Base-by-base conservation (phyloP, 2,329 filamentous ascomycete species). In the Scedosporium boydii region DNA sequence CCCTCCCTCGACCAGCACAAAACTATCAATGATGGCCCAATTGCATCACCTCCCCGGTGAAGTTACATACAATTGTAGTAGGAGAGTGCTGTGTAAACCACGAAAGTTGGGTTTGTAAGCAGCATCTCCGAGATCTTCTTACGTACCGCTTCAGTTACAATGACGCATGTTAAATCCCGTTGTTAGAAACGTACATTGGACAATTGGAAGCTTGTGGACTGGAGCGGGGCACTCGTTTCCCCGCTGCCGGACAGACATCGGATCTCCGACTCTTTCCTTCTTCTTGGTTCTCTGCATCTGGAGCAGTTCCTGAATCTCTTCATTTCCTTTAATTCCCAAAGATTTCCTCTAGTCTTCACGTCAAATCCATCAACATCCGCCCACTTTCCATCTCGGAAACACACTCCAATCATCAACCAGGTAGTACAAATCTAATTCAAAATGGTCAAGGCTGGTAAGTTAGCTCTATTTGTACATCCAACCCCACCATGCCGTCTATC, bases 361-460 rank as follows among this genome's bases (percentile, higher is more conserved):
- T 48, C 62, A 59, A 62, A 44, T 62, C 41, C 59, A 58, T 65
- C 59, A 41, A 44, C 53, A 48, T 53, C 21, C 9, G 57, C 16
- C 34, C 14, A 59, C 44, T 34, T 60, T 60, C 23, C 38, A 42
- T 26, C 23, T 60, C 26, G 51, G 51, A 55, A 53, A 53, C 10
- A 16, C 14, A 51, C 6, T 12, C n/a, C 44, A 46, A 42, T 18
- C 59, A 23, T 14, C n/a, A 59, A 42, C 34, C 34, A 12, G 26
- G 18, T 58, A 48, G 14, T 27, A 61, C 16, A 18, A 58, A 60
- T 61, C 29, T 21, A 60, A 38, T 63, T 64, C 64, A 66, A 66
- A 66, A 66, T 66, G 65, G 65, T 66, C 61, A 66, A 66, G 65
- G 65, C 65, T 65, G 65, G 65, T 66, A 63, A 58, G 65, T 65